Conservation (phyloP, 1,284 basidiomycete species). For the Leccinum subatratum region DNA sequence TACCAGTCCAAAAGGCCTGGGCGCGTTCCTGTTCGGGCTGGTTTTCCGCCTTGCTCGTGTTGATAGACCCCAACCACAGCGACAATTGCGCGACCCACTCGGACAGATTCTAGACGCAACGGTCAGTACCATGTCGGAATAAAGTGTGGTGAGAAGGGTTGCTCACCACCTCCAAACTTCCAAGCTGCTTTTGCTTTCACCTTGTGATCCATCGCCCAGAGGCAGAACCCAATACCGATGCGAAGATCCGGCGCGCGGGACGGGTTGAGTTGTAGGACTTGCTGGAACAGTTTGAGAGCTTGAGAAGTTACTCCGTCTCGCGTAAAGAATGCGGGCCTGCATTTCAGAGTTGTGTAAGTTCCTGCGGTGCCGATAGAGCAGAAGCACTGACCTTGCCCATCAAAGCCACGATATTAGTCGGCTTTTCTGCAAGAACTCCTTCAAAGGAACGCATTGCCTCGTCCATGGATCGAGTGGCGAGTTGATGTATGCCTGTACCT, state of each 20-base stretch:
- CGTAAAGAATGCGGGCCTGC: constrained; percentile 79
- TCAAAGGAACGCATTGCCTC: constrained; percentile 79
- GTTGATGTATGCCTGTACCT: constrained; percentile 66
- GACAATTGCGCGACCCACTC: constrained; percentile 75
- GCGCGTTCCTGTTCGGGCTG: constrained; percentile 58
- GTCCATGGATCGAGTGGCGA: constrained; percentile 75
- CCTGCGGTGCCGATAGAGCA: not conserved
- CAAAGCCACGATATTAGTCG: constrained; percentile 78
- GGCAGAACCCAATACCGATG: constrained; percentile 66
- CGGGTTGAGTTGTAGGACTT: constrained; percentile 73
- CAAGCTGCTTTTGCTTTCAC: constrained; percentile 79
- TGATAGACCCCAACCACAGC: constrained; percentile 79
- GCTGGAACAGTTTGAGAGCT: constrained; percentile 80
- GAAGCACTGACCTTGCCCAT: constrained; percentile 60
- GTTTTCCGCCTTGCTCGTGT: constrained; percentile 67
- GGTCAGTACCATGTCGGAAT: constrained; percentile 6
- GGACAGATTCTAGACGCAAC: constrained; percentile 56
- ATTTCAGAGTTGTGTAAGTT: constrained; percentile 1
- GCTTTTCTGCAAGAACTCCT: constrained; percentile 70
- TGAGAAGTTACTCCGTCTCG: constrained; percentile 70
- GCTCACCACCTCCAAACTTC: constrained; percentile 76
- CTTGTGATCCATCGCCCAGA: not conserved
- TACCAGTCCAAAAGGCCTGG: constrained; percentile 54
- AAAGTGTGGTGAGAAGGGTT: not conserved
- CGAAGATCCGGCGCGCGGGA: constrained; percentile 82